Evolutionary conservation across 139 green algal genomes (phyloP).

Genomic region (Chlorella vulgaris): DNA sequence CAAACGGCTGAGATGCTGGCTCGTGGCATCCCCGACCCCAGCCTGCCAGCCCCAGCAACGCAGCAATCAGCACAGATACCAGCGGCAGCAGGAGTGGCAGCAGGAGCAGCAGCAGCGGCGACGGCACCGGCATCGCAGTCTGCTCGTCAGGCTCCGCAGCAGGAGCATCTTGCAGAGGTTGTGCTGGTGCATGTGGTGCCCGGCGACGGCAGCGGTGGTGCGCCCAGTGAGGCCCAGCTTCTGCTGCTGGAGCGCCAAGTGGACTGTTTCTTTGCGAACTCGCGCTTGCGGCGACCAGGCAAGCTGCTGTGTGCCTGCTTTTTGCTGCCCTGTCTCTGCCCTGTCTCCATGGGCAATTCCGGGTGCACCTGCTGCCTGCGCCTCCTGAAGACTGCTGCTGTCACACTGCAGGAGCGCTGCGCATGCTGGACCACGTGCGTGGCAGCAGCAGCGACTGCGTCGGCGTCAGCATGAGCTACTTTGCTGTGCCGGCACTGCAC

Average conservation of each 20-base stretch:
- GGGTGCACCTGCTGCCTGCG: too few relatives aligned
- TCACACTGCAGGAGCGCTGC: slow-evolving; percentile 10
- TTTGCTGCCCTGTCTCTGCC: background rate
- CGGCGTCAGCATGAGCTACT: background rate
- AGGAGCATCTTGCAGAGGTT: slow-evolving; percentile 28
- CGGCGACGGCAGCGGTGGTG: background rate
- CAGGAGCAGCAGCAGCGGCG: background rate
- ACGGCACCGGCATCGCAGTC: background rate
- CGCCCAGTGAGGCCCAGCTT: background rate
- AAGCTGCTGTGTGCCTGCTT: background rate
- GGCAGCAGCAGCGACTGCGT: background rate
- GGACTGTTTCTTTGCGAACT: slow-evolving; percentile 2
- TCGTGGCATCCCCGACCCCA: slow-evolving; percentile 22
- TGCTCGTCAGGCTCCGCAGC: background rate
- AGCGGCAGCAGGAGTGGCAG: background rate
- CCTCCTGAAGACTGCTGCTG: background rate
- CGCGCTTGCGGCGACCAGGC: slow-evolving; percentile 10
- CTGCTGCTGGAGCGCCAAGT: slow-evolving; percentile 6
- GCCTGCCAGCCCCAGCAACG: background rate
- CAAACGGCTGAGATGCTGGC: slow-evolving; percentile 27
- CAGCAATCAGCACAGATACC: background rate
- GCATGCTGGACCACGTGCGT: background rate
- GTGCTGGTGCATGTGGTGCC: slow-evolving; percentile 20
- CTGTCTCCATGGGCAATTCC: too few relatives aligned
- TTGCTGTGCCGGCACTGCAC: background rate